A percentile compares a stretch with the other conserved stretches of the same genome.
phyloP scores from a whole-genome alignment of 164 flowering plant genomes.

The Umbilicus rupestris region DNA sequence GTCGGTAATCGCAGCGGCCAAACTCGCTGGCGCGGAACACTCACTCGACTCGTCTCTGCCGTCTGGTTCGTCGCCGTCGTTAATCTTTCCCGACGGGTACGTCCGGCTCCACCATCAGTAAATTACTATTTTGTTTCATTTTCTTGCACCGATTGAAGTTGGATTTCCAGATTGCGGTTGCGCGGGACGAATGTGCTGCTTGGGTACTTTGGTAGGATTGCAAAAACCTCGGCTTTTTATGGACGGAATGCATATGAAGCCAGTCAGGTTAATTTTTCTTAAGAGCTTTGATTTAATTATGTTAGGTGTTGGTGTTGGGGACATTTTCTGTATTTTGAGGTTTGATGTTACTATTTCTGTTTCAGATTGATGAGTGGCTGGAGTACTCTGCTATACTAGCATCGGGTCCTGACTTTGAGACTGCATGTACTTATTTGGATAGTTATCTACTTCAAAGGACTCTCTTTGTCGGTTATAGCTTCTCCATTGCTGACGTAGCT shows the following conservation, averaged over 20 bases:
- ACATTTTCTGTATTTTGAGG: slow-evolving; percentile 4
- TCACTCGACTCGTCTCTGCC: slow-evolving; percentile 31
- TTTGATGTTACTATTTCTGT: background rate
- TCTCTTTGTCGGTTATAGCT: slow-evolving; percentile 50
- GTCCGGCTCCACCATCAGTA: background rate
- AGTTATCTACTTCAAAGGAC: slow-evolving; percentile 41
- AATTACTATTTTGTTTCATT: too few relatives aligned
- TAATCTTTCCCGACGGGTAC: slow-evolving; percentile 50
- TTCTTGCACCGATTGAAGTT: background rate
- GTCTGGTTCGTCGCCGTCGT: slow-evolving; percentile 37
- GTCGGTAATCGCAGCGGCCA: slow-evolving; percentile 41
- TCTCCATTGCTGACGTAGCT: slow-evolving; percentile 73
- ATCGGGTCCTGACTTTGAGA: slow-evolving; percentile 76
- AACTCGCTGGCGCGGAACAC: slow-evolving; percentile 34
- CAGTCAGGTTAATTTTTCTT: slow-evolving; percentile 32
- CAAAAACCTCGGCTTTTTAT: slow-evolving; percentile 36
- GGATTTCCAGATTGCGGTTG: slow-evolving; percentile 37
- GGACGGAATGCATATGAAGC: slow-evolving; percentile 42
- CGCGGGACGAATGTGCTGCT: slow-evolving; percentile 44
- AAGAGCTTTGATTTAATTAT: too few relatives aligned
- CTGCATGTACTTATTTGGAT: slow-evolving; percentile 55
- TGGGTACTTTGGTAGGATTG: slow-evolving; percentile 52
- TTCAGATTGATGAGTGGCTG: slow-evolving; percentile 78
- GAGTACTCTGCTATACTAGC: slow-evolving; percentile 53
- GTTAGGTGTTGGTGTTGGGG: too few relatives aligned